Percentiles rank a stretch among this genome's conserved stretches.
Conservation (phyloP, 139 green algal genomes). For the Spirogloea muscicola region DNA sequence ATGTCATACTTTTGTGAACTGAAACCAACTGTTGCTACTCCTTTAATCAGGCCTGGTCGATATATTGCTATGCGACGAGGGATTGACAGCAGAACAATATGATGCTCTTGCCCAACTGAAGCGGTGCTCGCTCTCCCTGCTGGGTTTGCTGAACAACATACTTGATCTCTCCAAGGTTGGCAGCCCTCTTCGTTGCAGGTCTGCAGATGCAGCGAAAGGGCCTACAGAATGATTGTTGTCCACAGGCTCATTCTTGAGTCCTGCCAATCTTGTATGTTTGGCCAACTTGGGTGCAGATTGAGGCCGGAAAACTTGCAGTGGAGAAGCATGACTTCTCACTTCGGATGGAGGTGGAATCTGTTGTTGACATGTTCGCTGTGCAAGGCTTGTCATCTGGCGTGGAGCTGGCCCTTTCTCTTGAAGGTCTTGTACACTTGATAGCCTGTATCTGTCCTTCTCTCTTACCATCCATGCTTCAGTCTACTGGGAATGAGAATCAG, state of each 20-base stretch:
- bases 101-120: constrained; percentile 50
- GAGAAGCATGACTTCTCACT: constrained; percentile 21
- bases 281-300: constrained; percentile 1
- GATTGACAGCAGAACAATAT: constrained; percentile 56
- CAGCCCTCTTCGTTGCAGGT: too few species aligned
- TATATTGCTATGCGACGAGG: constrained; percentile 21
- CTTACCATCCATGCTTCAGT: too few species aligned
- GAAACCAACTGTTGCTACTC: too few species aligned
- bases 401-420: constrained; percentile 8
- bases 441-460: too few species aligned
- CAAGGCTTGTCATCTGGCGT: constrained; percentile 21
- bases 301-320: constrained; percentile 7
- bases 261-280: too few species aligned
- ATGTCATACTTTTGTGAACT: too few species aligned
- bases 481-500: too few species aligned
- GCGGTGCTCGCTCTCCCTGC: constrained; percentile 48
- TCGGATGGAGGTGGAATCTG: constrained; percentile 13
- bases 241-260: too few species aligned
- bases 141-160: constrained; percentile 56
- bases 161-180: constrained; percentile 54
- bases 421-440: neutral
- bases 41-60: constrained; percentile 12
- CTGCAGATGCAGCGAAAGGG: too few species aligned
- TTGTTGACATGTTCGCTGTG: constrained; percentile 27
- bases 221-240: too few species aligned